Conservation (phyloP, 1,284 basidiomycete genomes). For the Veloboletus limbatus region DNA sequence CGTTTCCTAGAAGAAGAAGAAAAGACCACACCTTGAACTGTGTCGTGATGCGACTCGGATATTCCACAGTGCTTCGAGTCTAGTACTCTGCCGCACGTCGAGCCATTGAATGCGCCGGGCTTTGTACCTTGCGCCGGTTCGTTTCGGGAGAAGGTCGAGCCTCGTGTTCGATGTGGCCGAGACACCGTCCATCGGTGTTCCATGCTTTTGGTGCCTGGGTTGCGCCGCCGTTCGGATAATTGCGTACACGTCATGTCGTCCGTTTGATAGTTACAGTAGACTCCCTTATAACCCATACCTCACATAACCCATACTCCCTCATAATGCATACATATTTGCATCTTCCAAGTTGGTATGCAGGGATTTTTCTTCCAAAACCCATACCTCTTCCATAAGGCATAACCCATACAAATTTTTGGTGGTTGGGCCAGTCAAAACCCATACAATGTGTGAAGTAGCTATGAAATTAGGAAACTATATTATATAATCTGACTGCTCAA, state of each 20-base stretch:
- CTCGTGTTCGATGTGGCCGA: not conserved
- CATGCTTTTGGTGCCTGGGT: too few relatives aligned
- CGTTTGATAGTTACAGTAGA: too few relatives aligned
- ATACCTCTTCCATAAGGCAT: too few relatives aligned
- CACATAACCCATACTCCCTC: conserved; percentile 12
- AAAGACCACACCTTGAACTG: not conserved
- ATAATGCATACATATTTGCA: conserved; percentile 12
- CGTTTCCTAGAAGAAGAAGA: not conserved
- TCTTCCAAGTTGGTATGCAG: conserved; percentile 12
- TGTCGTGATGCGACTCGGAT: not conserved
- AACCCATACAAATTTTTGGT: too few relatives aligned
- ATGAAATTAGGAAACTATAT: too few relatives aligned
- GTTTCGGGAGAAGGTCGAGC: not conserved
- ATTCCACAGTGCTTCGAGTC: not conserved
- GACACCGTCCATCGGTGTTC: too few relatives aligned
- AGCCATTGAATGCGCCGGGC: not conserved
- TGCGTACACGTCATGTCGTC: too few relatives aligned
- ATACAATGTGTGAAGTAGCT: too few relatives aligned
- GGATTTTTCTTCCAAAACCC: too few relatives aligned
- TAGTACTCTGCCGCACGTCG: not conserved
- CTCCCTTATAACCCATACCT: conserved; percentile 12
- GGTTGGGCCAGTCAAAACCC: too few relatives aligned
- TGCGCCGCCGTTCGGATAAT: too few relatives aligned
- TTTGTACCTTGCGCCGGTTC: not conserved
- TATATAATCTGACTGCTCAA: too few relatives aligned